Evolutionary conservation across 1,284 basidiomycete species (phyloP), one percentile per base, ranked within the genome.

Genomic region (Boletus smithii): DNA sequence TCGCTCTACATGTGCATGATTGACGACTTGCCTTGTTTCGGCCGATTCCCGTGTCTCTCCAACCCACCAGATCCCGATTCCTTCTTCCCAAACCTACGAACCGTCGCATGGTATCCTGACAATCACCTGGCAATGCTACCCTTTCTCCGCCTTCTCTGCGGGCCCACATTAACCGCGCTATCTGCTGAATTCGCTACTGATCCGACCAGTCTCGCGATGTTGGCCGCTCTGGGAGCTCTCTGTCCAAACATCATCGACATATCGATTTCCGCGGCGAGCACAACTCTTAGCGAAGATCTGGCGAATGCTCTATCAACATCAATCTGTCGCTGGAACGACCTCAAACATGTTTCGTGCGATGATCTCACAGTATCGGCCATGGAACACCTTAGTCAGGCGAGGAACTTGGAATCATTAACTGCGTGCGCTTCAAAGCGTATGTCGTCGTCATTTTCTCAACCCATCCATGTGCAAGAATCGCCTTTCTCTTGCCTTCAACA

Each of bases 241-340:
- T 61, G 60, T 48, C 63, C 61, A 35, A 61, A 59, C 32, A 50
- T 61, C 34, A 46, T 42, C 18, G 40, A 59, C n/a, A 55, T 60
- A 32, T 48, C 56, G 0, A 50, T 63, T 24, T 61, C 56, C 2
- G 33, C 48, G 5, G 36, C 50, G n/a, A 44, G 30, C 24, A 43
- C 50, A 11, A 36, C 27, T 10, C 37, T 51, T 0, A 54, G 44
- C 18, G 49, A 51, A 3, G 42, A 50, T 6, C 23, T 63, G 14
- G 33, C 46, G 1, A 32, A 35, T 13, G 59, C 59, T 1, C 46
- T 63, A 1, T 60, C 58, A 0, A 50, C 44, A 0, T 59, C 58
- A 2, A 46, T 60, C n/a, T 46, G 56, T 41, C 48, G 20, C 23
- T 60, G 58, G 61, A 49, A 57, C 5, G 23, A 54, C 33, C 56